These are phyloP conservation scores for Eimeria tenella DNA, from an alignment of 169 alveolate species.

Conservation along the genomic window DNA sequence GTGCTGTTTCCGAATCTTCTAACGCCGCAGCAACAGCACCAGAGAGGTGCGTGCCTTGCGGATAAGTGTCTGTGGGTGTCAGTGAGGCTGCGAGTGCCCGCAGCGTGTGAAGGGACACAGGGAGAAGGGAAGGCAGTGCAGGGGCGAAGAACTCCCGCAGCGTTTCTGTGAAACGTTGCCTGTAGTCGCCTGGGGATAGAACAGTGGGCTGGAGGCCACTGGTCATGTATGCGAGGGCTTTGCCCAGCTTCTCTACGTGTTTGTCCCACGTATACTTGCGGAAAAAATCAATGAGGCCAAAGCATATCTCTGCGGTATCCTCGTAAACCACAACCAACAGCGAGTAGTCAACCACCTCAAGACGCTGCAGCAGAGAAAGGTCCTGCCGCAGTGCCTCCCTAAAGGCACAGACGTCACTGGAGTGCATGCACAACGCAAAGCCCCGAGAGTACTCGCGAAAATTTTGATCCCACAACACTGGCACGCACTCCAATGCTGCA, in stretches of 20 bases:
- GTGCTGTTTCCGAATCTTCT: not conserved
- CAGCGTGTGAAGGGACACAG: not conserved
- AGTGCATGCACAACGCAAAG: constrained; percentile 44
- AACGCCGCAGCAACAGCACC: constrained; percentile 3
- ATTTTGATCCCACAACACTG: constrained; percentile 81
- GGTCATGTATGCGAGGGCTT: constrained; percentile 66
- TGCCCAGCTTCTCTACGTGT: constrained; percentile 75
- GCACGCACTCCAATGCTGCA: constrained; percentile 13
- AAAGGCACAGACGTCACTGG: not conserved
- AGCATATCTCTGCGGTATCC: not conserved
- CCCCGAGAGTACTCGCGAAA: constrained; percentile 78
- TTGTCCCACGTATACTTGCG: constrained; percentile 80
- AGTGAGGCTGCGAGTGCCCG: not conserved
- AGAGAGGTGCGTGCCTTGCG: not conserved
- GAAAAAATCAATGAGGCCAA: constrained; percentile 71
- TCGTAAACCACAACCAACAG: constrained; percentile 75
- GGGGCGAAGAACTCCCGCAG: constrained; percentile 59
- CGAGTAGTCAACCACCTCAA: constrained; percentile 79
- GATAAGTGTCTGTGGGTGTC: not conserved
- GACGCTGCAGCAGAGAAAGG: constrained; percentile 59
- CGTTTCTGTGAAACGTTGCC: constrained; percentile 36
- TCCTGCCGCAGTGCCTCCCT: constrained; percentile 47
- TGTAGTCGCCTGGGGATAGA: constrained; percentile 66
- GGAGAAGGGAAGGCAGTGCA: not conserved
- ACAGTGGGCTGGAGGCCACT: constrained; percentile 76